Percentiles rank a stretch among this genome's conserved stretches.
Evolutionary conservation across 192 early-diverging fungal genomes (phyloP).

Genomic region (Phlyctochytrium arcticum): DNA sequence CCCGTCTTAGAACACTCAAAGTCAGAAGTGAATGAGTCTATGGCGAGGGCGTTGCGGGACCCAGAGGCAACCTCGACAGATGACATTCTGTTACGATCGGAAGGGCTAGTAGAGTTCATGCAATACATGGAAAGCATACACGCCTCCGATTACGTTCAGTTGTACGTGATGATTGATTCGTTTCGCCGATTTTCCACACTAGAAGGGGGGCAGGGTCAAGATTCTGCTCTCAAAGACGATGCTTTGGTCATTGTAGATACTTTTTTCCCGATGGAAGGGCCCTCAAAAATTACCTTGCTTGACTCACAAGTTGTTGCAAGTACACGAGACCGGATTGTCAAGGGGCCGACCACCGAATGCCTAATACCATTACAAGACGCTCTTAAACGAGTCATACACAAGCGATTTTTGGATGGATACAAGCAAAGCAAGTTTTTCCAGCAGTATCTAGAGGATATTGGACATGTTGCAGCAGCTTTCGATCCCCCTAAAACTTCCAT

Average conservation of each 20-base stretch:
- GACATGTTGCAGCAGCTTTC: too few species aligned
- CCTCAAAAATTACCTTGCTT: not conserved
- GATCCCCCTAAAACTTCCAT: too few species aligned
- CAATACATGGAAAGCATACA: slow-evolving; percentile 22
- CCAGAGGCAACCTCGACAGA: not conserved
- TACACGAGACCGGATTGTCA: not conserved
- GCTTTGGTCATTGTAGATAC: slow-evolving; percentile 7
- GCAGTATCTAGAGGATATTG: not conserved
- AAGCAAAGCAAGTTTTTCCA: slow-evolving; percentile 2
- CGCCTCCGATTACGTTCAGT: slow-evolving; percentile 8
- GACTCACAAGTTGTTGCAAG: not conserved
- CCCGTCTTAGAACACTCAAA: not conserved
- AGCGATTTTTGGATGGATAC: slow-evolving; percentile 10
- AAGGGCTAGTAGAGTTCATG: slow-evolving; percentile 29
- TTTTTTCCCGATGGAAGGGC: not conserved
- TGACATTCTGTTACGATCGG: slow-evolving; percentile 6
- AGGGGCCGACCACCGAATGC: not conserved
- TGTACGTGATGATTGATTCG: slow-evolving; percentile 20
- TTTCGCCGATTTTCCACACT: slow-evolving; percentile 9
- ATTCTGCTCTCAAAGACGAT: slow-evolving; percentile 4
- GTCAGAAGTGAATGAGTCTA: not conserved
- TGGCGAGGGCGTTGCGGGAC: not conserved
- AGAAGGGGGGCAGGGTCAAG: slow-evolving; percentile 1
- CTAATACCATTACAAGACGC: slow-evolving; percentile 4
- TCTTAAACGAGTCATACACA: not conserved